Evolutionary conservation across 805 yeast genomes (phyloP).

Genomic region (Debaryomyces tyrocola): DNA sequence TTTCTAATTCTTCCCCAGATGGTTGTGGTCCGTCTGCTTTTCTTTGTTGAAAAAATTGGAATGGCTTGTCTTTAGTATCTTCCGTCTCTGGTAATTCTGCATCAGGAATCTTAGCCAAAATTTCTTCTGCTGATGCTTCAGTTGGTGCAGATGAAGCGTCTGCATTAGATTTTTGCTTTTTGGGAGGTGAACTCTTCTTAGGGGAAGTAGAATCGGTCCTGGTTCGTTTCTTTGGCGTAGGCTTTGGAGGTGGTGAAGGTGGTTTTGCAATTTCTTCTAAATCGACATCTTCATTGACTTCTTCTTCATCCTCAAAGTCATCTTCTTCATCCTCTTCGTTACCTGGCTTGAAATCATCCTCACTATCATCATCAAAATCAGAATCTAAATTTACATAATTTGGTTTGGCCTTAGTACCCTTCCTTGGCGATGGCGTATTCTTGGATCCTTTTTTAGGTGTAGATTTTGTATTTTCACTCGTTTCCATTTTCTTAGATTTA

Average conservation of each 20-base stretch:
- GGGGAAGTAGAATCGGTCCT: slow-evolving; percentile 1
- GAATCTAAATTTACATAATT: slow-evolving; percentile 2
- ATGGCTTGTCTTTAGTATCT: slow-evolving; percentile 51
- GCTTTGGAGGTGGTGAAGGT: slow-evolving; percentile 5
- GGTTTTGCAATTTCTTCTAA: slow-evolving; percentile 13
- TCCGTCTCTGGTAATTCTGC: slow-evolving; percentile 64
- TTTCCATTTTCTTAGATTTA: neutral
- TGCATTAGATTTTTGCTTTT: slow-evolving; percentile 4
- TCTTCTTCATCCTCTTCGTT: slow-evolving; percentile 26
- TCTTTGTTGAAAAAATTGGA: slow-evolving; percentile 48
- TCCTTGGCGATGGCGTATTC: neutral
- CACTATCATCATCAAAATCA: slow-evolving; percentile 20
- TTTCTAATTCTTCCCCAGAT: slow-evolving; percentile 40
- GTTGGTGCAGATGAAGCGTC: slow-evolving; percentile 4
- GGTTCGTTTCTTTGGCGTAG: slow-evolving; percentile 4
- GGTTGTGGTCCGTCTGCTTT: slow-evolving; percentile 22
- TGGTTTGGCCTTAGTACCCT: neutral
- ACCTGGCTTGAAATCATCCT: slow-evolving; percentile 21
- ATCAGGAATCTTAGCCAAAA: slow-evolving; percentile 68
- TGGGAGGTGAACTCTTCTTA: slow-evolving; percentile 1
- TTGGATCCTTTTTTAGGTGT: neutral
- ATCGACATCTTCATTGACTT: slow-evolving; percentile 14
- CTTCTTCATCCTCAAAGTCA: slow-evolving; percentile 23
- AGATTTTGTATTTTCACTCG: neutral
- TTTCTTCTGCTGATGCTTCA: slow-evolving; percentile 48